Evolutionary conservation across 768 basidiomycete species (phyloP).

Genomic region (Phanerochaete sordida): DNA sequence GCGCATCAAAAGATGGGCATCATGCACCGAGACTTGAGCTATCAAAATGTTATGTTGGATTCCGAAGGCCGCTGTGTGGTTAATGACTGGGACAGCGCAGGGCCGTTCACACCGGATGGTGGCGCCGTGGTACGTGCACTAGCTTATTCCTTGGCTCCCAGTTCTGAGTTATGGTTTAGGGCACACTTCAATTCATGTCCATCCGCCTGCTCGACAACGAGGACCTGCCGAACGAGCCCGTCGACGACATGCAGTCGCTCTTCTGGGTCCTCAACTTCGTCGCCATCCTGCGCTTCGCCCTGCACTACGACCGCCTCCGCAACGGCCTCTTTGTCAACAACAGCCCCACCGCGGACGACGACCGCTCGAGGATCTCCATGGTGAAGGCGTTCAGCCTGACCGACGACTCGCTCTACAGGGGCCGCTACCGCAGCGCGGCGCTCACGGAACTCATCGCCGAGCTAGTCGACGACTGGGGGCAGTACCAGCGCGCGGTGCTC

Average conservation of each 20-base stretch:
- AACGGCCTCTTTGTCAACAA: background rate
- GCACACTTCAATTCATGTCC: background rate
- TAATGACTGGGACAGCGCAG: conserved; percentile 8
- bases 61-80: background rate
- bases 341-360: background rate
- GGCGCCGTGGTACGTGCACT: background rate
- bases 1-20: background rate
- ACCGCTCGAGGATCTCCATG: background rate
- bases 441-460: no score
- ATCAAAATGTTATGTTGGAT: background rate
- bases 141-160: background rate
- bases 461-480: no score
- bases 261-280: background rate
- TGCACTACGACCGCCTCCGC: background rate
- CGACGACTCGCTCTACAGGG: background rate
- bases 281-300: background rate
- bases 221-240: background rate
- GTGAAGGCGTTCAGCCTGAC: background rate
- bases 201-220: background rate
- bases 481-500: no score
- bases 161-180: background rate
- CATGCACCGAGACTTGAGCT: conserved; percentile 3
- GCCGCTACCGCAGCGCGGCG: no score
- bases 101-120: background rate
- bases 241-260: background rate